phyloP scores from a whole-genome alignment of 495 filamentous ascomycete species.

The Penicillium canariense region DNA sequence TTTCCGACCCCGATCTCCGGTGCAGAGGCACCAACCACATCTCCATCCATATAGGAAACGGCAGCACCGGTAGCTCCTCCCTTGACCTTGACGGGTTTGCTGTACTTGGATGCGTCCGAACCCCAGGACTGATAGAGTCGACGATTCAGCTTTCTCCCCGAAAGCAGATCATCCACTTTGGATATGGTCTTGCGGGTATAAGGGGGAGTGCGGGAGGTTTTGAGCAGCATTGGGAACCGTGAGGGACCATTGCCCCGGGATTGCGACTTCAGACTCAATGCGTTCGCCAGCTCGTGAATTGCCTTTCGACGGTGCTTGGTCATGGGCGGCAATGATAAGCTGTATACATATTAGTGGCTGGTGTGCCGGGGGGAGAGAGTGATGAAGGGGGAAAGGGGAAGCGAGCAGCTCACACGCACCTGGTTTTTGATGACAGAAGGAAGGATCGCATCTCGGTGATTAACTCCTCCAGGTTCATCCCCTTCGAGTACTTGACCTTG shows the following conservation, averaged over 20 bases:
- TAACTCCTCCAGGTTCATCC: slow-evolving; percentile 69
- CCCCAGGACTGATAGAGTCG: slow-evolving; percentile 32
- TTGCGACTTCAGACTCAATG: slow-evolving; percentile 75
- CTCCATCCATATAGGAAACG: slow-evolving; percentile 75
- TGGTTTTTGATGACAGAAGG: slow-evolving; percentile 59
- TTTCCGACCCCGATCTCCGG: slow-evolving; percentile 83
- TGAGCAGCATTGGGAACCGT: slow-evolving; percentile 75
- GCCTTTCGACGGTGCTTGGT: slow-evolving; percentile 69
- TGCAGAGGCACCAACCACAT: slow-evolving; percentile 80
- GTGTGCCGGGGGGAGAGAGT: not conserved
- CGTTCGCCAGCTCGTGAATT: slow-evolving; percentile 71
- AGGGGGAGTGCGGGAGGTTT: slow-evolving; percentile 59
- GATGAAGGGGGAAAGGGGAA: not conserved
- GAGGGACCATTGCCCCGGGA: slow-evolving; percentile 71
- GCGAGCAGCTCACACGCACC: slow-evolving; percentile 50
- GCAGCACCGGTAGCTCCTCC: slow-evolving; percentile 42
- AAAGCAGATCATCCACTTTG: slow-evolving; percentile 37
- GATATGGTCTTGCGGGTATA: slow-evolving; percentile 48
- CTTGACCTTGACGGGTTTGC: slow-evolving; percentile 29
- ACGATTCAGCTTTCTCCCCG: slow-evolving; percentile 33
- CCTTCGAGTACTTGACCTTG: slow-evolving; percentile 67
- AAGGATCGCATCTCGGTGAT: slow-evolving; percentile 70
- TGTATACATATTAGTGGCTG: slow-evolving; percentile 28
- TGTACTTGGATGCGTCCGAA: slow-evolving; percentile 10
- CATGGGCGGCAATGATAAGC: slow-evolving; percentile 81